phyloP scores from a whole-genome alignment of 2,329 filamentous ascomycete genomes.

The Hymenoscyphus fructigenus region DNA sequence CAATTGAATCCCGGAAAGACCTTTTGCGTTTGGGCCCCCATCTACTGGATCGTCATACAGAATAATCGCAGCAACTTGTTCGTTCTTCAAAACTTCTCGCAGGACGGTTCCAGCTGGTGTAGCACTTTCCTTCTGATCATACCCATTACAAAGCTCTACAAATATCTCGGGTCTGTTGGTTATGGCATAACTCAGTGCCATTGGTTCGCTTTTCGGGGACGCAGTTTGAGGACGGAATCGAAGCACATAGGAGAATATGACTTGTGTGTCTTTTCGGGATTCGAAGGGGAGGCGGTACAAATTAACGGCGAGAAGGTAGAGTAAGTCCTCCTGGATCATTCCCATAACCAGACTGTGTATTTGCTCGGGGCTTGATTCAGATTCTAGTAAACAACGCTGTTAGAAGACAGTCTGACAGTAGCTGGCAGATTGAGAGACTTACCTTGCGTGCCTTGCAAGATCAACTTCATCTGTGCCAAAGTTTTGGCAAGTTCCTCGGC shows the following conservation, averaged over 20 bases:
- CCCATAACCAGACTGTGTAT: slow-evolving; percentile 82
- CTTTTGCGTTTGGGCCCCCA: slow-evolving; percentile 69
- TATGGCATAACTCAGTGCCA: slow-evolving; percentile 85
- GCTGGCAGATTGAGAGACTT: slow-evolving; percentile 31
- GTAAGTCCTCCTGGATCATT: slow-evolving; percentile 84
- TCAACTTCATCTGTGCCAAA: slow-evolving; percentile 85
- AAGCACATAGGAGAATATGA: slow-evolving; percentile 93
- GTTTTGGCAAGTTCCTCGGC: slow-evolving; percentile 85
- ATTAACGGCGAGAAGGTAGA: slow-evolving; percentile 78
- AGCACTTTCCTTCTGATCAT: slow-evolving; percentile 86
- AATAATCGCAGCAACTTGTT: slow-evolving; percentile 86
- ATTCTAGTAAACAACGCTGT: slow-evolving; percentile 56
- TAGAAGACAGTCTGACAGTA: slow-evolving; percentile 9
- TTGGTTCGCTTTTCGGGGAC: slow-evolving; percentile 69
- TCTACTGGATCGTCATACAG: slow-evolving; percentile 85
- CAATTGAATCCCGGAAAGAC: slow-evolving; percentile 74
- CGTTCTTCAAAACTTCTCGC: slow-evolving; percentile 84
- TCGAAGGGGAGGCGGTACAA: slow-evolving; percentile 91
- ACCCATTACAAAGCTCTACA: slow-evolving; percentile 83
- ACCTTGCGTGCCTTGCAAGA: slow-evolving; percentile 93
- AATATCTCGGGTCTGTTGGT: slow-evolving; percentile 84
- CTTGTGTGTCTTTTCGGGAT: slow-evolving; percentile 90
- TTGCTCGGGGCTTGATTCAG: slow-evolving; percentile 82
- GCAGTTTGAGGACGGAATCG: slow-evolving; percentile 76
- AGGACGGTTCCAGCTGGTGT: slow-evolving; percentile 88